phyloP scores from a whole-genome alignment of 352 stramenopile genomes.

The Pythium insidiosum region DNA sequence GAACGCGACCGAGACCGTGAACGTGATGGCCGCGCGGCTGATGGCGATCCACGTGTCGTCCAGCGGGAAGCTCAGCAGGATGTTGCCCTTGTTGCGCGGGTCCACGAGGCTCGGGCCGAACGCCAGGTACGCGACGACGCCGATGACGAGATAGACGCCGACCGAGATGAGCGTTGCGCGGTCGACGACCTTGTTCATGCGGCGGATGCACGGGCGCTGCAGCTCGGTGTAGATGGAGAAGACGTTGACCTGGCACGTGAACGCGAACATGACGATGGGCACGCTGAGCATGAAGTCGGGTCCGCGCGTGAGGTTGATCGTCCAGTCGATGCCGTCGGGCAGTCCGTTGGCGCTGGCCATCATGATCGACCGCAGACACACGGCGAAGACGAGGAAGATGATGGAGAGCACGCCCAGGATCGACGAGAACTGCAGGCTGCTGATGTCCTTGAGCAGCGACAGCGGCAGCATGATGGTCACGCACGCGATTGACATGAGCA shows the following conservation, averaged over 20 bases:
- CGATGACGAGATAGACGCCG: conserved; percentile 68
- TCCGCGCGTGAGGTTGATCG: conserved; percentile 54
- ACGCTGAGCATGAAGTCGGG: conserved; percentile 82
- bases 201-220: conserved; percentile 75
- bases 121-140: conserved; percentile 70
- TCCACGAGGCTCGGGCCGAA: conserved; percentile 58
- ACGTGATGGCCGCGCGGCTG: conserved; percentile 77
- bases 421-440: conserved; percentile 78
- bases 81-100: conserved; percentile 75
- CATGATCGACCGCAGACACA: conserved; percentile 76
- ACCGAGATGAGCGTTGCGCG: conserved; percentile 69
- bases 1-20: conserved; percentile 78
- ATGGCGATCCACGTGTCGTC: conserved; percentile 74
- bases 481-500: conserved; percentile 78
- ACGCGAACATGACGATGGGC: conserved; percentile 85
- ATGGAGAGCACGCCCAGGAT: conserved; percentile 80
- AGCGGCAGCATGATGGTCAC: conserved; percentile 74
- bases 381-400: conserved; percentile 77
- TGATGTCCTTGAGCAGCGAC: conserved; percentile 79
- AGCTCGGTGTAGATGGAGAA: conserved; percentile 88
- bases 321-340: conserved; percentile 61
- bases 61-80: conserved; percentile 71
- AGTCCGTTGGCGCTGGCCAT: conserved; percentile 42
- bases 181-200: conserved; percentile 86
- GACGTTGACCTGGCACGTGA: conserved; percentile 85